Evolutionary conservation across 2,329 filamentous ascomycete genomes (phyloP).

Genomic region (Exophiala sp.): DNA sequence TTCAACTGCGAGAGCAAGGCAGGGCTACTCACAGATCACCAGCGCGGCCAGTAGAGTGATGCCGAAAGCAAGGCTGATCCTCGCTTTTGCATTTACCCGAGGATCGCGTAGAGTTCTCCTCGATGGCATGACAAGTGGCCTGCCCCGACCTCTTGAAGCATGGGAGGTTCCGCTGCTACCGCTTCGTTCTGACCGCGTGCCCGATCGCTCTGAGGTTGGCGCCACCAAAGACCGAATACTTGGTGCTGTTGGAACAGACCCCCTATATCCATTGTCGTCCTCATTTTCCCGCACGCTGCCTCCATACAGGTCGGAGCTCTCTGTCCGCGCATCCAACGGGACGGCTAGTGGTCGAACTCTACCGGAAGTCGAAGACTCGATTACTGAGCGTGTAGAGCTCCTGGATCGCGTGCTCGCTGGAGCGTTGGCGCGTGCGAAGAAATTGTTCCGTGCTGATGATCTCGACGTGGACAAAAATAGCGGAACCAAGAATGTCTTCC

Average conservation of each 20-base stretch:
- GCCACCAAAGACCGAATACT: conserved; percentile 6
- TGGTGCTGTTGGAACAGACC: not conserved
- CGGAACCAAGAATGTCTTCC: conserved; percentile 19
- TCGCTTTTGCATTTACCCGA: conserved; percentile 25
- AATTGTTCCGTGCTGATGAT: conserved; percentile 13
- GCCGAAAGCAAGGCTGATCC: conserved; percentile 61
- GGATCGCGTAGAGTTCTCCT: conserved; percentile 45
- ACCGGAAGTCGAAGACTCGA: conserved; percentile 22
- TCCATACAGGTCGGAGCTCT: conserved; percentile 20
- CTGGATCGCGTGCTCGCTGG: conserved; percentile 23
- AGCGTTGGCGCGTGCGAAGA: conserved; percentile 11
- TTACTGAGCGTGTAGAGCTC: conserved; percentile 28
- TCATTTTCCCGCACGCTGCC: not conserved
- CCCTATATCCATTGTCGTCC: not conserved
- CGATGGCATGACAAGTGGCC: conserved; percentile 34
- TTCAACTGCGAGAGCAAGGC: not conserved
- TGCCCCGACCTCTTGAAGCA: conserved; percentile 4
- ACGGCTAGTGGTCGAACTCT: conserved; percentile 14
- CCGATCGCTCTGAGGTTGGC: conserved; percentile 1
- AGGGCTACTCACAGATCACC: conserved; percentile 58
- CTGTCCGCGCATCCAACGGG: conserved; percentile 4
- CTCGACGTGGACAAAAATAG: conserved; percentile 15
- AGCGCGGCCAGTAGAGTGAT: conserved; percentile 55
- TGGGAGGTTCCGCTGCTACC: conserved; percentile 4
- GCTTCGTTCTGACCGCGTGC: conserved; percentile 4